Percentiles rank a stretch among this genome's conserved stretches.
These are phyloP conservation scores for Austroboletus eburneus DNA, from an alignment of 768 basidiomycete genomes.

Conservation along the genomic window DNA sequence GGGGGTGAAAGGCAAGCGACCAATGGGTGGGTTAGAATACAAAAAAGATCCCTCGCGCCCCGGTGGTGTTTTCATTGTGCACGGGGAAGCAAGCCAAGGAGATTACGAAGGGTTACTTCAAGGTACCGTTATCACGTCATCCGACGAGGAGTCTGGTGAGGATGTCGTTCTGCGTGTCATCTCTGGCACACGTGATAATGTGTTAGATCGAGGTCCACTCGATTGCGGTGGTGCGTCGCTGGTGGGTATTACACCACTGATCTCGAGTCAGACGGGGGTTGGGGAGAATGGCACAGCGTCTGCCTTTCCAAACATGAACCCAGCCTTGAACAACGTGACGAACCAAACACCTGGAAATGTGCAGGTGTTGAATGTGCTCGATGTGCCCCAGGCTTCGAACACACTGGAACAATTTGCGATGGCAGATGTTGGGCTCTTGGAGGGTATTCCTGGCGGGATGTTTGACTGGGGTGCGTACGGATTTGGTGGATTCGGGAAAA, in stretches of 20 bases:
- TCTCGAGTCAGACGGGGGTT: constrained; percentile 26
- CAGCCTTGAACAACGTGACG: constrained; percentile 56
- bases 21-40: constrained; percentile 57
- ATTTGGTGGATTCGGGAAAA: constrained; percentile 18
- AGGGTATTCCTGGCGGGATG: constrained; percentile 79
- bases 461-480: constrained; percentile 74
- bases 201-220: constrained; percentile 14
- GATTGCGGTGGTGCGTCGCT: constrained; percentile 35
- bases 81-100: constrained; percentile 40
- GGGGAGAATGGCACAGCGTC: constrained; percentile 20
- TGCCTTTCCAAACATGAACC: constrained; percentile 62
- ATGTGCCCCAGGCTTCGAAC: constrained; percentile 51
- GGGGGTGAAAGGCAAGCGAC: constrained; percentile 55
- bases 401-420: constrained; percentile 61
- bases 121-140: constrained; percentile 50
- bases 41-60: constrained; percentile 76
- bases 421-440: constrained; percentile 65
- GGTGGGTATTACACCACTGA: constrained; percentile 54
- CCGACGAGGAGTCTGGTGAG: constrained; percentile 49
- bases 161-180: constrained; percentile 16
- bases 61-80: constrained; percentile 82
- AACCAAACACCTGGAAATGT: constrained; percentile 45
- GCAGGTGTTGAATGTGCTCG: constrained; percentile 75
- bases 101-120: constrained; percentile 52
- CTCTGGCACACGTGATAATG: constrained; percentile 1